Evolutionary conservation across 306 rosid species (phyloP).

Genomic region (Lotus japonicus): DNA sequence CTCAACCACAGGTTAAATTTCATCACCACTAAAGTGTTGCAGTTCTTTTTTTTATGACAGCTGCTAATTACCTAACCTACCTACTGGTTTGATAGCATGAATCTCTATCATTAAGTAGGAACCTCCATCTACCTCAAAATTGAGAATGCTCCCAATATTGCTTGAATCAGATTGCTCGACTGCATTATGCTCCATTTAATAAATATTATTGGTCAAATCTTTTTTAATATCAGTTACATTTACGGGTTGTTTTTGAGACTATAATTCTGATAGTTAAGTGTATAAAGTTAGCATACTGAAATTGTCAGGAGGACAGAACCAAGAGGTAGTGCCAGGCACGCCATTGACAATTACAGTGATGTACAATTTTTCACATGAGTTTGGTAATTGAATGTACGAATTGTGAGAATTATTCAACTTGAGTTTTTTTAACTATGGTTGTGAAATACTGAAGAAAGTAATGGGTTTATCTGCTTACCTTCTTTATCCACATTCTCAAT

Average conservation of each 20-base stretch:
- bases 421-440: not conserved
- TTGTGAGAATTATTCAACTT: not conserved
- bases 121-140: not conserved
- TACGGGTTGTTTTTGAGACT: not conserved
- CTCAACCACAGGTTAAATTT: conserved; percentile 55
- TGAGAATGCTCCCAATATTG: not conserved
- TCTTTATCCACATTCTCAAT: conserved; percentile 10
- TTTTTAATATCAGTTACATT: not conserved
- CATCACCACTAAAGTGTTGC: not conserved
- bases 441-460: not conserved
- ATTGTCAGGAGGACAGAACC: conserved; percentile 1
- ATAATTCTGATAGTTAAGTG: not conserved
- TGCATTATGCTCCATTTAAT: not conserved
- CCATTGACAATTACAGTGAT: not conserved
- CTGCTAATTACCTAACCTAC: not conserved
- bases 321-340: not conserved
- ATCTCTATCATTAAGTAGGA: conserved; percentile 4
- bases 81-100: not conserved
- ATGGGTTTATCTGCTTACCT: not conserved
- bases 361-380: not conserved
- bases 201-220: conserved; percentile 1
- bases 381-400: not conserved
- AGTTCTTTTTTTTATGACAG: not conserved
- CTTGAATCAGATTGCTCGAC: conserved; percentile 1
- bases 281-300: conserved; percentile 4